These are phyloP conservation scores for Cubamyces sp. DNA, from an alignment of 768 basidiomycete species.

Conservation along the genomic window DNA sequence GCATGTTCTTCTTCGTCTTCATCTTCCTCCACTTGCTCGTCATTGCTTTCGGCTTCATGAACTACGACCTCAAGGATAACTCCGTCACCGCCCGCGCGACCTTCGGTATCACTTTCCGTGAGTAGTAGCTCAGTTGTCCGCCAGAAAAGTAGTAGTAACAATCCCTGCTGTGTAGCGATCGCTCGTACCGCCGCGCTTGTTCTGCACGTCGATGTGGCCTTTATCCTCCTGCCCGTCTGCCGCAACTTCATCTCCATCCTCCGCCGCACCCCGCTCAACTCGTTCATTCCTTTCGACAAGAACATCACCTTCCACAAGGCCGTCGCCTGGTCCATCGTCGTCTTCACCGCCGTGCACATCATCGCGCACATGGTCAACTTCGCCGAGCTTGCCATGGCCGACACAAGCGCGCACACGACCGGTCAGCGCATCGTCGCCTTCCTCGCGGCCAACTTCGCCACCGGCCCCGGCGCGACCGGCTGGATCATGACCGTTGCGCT, in stretches of 20 bases:
- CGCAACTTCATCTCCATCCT: constrained; percentile 92
- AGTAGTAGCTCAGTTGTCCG: constrained; percentile 31
- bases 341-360: constrained; percentile 76
- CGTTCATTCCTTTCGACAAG: constrained; percentile 91
- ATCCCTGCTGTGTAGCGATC: constrained; percentile 55
- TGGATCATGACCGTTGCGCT: constrained; percentile 86
- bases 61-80: constrained; percentile 85
- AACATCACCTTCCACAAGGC: constrained; percentile 91
- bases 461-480: constrained; percentile 81
- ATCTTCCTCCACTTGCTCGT: constrained; percentile 82
- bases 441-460: constrained; percentile 76
- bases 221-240: constrained; percentile 95
- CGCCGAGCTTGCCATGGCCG: constrained; percentile 60
- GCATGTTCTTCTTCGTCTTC: constrained; percentile 81
- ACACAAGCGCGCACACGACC: constrained; percentile 54
- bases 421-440: constrained; percentile 69
- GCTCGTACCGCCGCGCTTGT: constrained; percentile 89
- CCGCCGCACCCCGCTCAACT: constrained; percentile 83
- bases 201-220: constrained; percentile 88
- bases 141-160: too few relatives aligned
- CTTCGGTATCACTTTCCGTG: constrained; percentile 83
- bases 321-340: constrained; percentile 88
- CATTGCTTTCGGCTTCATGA: constrained; percentile 71
- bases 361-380: constrained; percentile 89
- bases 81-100: constrained; percentile 60